phyloP scores from a whole-genome alignment of 2,329 filamentous ascomycete genomes.

The Hypoxylon sp. region DNA sequence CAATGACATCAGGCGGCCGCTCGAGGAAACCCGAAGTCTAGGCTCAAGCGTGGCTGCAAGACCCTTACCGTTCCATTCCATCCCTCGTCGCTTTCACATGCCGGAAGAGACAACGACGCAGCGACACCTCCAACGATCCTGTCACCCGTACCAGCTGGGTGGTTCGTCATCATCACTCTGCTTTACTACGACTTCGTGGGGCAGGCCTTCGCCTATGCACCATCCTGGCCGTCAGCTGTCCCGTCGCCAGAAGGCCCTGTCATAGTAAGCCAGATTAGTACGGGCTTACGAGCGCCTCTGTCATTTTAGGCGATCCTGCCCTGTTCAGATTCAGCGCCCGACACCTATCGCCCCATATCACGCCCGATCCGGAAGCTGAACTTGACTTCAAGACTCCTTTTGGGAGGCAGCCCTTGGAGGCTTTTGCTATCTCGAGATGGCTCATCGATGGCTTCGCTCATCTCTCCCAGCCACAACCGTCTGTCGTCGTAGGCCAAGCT shows the following conservation, averaged over 20 bases:
- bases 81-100: slow-evolving; percentile 24
- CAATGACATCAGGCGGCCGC: slow-evolving; percentile 26
- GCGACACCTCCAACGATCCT: slow-evolving; percentile 23
- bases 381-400: slow-evolving; percentile 2
- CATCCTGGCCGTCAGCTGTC: slow-evolving; percentile 24
- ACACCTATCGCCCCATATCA: slow-evolving; percentile 12
- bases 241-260: slow-evolving; percentile 2
- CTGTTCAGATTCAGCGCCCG: slow-evolving; percentile 16
- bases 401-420: slow-evolving; percentile 6
- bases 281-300: slow-evolving; percentile 13
- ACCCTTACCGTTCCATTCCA: slow-evolving; percentile 23
- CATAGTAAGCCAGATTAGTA: slow-evolving; percentile 31
- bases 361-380: slow-evolving; percentile 26
- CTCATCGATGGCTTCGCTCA: not conserved
- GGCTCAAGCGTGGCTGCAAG: too few relatives aligned
- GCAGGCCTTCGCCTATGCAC: slow-evolving; percentile 7
- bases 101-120: slow-evolving; percentile 21
- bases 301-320: slow-evolving; percentile 23
- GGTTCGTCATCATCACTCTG: slow-evolving; percentile 15
- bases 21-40: slow-evolving; percentile 20
- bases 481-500: not conserved
- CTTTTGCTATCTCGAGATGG: slow-evolving; percentile 10
- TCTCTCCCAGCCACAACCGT: not conserved
- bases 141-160: slow-evolving; percentile 14
- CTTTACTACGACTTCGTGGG: slow-evolving; percentile 31